Evolutionary conservation across 106 monocot genomes (phyloP).

Genomic region (Chionographis japonica): DNA sequence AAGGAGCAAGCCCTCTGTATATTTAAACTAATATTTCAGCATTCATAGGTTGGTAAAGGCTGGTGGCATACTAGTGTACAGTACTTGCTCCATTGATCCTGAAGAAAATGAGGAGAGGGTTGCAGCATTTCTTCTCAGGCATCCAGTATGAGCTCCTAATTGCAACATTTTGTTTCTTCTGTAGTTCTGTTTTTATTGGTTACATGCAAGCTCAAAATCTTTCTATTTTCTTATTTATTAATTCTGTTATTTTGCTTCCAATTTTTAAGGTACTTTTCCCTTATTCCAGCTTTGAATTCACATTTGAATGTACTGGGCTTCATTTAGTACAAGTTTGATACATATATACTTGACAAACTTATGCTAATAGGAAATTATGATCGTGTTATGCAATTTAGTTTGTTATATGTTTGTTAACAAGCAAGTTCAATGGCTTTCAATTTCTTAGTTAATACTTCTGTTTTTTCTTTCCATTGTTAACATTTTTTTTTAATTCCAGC

Average conservation of each 20-base stretch:
- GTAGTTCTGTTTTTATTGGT: not conserved
- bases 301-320: too few relatives aligned
- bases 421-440: not conserved
- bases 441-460: too few relatives aligned
- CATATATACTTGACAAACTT: too few relatives aligned
- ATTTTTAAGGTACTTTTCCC: too few relatives aligned
- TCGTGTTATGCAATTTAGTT: too few relatives aligned
- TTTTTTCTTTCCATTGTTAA: too few relatives aligned
- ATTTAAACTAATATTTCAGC: not conserved
- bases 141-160: conserved; percentile 45
- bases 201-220: not conserved
- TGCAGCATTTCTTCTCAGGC: conserved; percentile 62
- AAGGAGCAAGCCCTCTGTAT: not conserved
- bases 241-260: too few relatives aligned
- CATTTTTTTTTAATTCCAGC: too few relatives aligned
- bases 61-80: conserved; percentile 83
- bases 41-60: conserved; percentile 81
- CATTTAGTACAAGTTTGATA: too few relatives aligned
- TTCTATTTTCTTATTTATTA: too few relatives aligned
- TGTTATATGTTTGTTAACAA: not conserved
- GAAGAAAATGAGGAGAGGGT: conserved; percentile 92
- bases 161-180: not conserved
- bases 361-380: too few relatives aligned
- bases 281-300: too few relatives aligned
- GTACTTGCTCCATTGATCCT: conserved; percentile 95